Conservation (phyloP, 2,329 filamentous ascomycete genomes). For the Claviceps sp. region DNA sequence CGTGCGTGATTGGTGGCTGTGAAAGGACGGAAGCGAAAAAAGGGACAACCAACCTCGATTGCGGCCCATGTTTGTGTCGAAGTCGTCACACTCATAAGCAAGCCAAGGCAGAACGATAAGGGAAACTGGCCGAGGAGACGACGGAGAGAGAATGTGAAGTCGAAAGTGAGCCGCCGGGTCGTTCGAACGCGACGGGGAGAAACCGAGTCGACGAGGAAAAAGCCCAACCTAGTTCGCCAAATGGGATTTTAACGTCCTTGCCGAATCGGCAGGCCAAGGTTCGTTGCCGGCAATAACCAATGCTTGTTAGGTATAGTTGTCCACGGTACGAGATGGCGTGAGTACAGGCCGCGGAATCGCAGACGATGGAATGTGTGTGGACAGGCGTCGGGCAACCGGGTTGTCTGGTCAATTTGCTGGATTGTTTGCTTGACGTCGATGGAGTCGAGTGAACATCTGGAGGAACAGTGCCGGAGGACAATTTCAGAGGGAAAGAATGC, state of each 20-base stretch:
- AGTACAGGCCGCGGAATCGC: background rate
- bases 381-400: background rate
- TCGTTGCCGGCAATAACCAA: background rate
- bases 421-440: background rate
- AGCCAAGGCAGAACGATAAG: no score
- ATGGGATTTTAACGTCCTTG: background rate
- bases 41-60: conserved; percentile 34
- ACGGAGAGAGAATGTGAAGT: background rate
- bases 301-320: background rate
- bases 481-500: background rate
- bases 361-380: background rate
- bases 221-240: background rate
- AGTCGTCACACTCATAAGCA: background rate
- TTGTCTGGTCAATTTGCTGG: no score
- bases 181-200: background rate
- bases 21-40: background rate
- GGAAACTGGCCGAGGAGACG: no score
- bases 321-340: background rate
- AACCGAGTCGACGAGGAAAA: background rate
- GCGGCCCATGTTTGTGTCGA: conserved; percentile 31
- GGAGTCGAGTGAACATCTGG: background rate
- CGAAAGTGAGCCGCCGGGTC: background rate
- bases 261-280: background rate
- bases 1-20: background rate
- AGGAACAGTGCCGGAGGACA: background rate